Percentiles rank a stretch among this genome's conserved stretches.
phyloP scores from a whole-genome alignment of 2,329 filamentous ascomycete species.

The Paramyrothecium roridum region DNA sequence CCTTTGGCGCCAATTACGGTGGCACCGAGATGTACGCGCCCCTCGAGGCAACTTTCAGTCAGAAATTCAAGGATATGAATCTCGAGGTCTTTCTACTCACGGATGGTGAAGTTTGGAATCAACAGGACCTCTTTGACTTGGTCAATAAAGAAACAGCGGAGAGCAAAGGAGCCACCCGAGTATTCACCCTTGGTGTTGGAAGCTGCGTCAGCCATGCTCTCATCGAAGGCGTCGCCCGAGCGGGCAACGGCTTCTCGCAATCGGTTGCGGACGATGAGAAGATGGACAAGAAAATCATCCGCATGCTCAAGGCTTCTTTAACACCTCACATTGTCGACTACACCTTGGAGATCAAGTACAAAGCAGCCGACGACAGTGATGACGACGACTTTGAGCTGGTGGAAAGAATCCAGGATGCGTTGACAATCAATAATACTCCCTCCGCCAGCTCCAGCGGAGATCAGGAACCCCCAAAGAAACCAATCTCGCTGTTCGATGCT shows the following conservation, averaged over 20 bases:
- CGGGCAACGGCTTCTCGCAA: slow-evolving; percentile 59
- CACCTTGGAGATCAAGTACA: slow-evolving; percentile 60
- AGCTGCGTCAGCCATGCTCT: slow-evolving; percentile 45
- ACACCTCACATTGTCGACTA: slow-evolving; percentile 65
- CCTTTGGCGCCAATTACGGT: slow-evolving; percentile 44
- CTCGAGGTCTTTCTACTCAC: slow-evolving; percentile 55
- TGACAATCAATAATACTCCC: slow-evolving; percentile 34
- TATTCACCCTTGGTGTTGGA: slow-evolving; percentile 56
- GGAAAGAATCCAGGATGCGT: slow-evolving; percentile 50
- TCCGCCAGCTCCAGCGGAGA: slow-evolving; percentile 10
- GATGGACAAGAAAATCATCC: slow-evolving; percentile 65
- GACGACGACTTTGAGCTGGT: slow-evolving; percentile 61
- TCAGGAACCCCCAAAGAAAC: slow-evolving; percentile 21
- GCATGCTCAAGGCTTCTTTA: slow-evolving; percentile 71
- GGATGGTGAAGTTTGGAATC: slow-evolving; percentile 52
- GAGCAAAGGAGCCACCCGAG: slow-evolving; percentile 40
- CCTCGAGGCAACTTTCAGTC: slow-evolving; percentile 38
- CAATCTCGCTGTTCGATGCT: slow-evolving; percentile 60
- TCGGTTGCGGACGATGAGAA: slow-evolving; percentile 60
- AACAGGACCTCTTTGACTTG: slow-evolving; percentile 39
- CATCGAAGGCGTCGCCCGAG: slow-evolving; percentile 51
- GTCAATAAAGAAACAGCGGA: slow-evolving; percentile 36
- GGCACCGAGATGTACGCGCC: slow-evolving; percentile 51
- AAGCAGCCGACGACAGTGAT: slow-evolving; percentile 9
- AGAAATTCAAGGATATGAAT: slow-evolving; percentile 40